phyloP scores from a whole-genome alignment of 192 early-diverging fungal genomes.

The Rhizoclosmatium sp. region DNA sequence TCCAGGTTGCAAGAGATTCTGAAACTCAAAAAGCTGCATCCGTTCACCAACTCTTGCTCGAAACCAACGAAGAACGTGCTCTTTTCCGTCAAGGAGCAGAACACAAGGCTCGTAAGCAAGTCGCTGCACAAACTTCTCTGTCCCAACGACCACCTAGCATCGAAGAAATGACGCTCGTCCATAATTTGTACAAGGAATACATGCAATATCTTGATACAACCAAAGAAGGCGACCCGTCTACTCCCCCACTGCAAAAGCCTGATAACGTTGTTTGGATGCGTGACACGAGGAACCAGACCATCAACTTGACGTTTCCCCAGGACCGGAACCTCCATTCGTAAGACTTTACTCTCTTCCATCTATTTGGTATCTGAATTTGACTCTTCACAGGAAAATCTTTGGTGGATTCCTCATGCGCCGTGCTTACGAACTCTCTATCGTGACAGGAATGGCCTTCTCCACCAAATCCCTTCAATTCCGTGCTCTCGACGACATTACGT shows the following conservation, averaged over 20 bases:
- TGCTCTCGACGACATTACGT: constrained; percentile 63
- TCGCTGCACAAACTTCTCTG: constrained; percentile 58
- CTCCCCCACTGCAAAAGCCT: constrained; percentile 30
- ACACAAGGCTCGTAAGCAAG: constrained; percentile 61
- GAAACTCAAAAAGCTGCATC: constrained; percentile 70
- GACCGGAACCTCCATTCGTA: constrained; percentile 63
- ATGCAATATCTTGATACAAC: constrained; percentile 61
- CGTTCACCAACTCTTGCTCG: constrained; percentile 77
- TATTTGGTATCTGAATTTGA: neutral
- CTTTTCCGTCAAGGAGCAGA: constrained; percentile 75
- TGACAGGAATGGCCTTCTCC: neutral
- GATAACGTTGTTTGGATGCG: constrained; percentile 70
- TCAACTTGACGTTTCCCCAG: constrained; percentile 73
- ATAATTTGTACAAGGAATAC: constrained; percentile 75
- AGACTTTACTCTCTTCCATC: neutral
- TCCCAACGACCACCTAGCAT: constrained; percentile 75
- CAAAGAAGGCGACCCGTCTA: neutral
- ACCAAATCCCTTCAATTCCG: constrained; percentile 12
- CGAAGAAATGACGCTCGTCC: constrained; percentile 79
- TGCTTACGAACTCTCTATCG: constrained; percentile 76
- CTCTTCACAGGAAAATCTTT: constrained; percentile 74
- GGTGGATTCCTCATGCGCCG: constrained; percentile 83
- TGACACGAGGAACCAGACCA: constrained; percentile 74
- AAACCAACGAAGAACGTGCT: constrained; percentile 75
- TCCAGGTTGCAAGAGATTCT: constrained; percentile 66